Percentiles rank a stretch among this genome's conserved stretches.
phyloP scores from a whole-genome alignment of 768 basidiomycete genomes.

The Lactarius trivialis region DNA sequence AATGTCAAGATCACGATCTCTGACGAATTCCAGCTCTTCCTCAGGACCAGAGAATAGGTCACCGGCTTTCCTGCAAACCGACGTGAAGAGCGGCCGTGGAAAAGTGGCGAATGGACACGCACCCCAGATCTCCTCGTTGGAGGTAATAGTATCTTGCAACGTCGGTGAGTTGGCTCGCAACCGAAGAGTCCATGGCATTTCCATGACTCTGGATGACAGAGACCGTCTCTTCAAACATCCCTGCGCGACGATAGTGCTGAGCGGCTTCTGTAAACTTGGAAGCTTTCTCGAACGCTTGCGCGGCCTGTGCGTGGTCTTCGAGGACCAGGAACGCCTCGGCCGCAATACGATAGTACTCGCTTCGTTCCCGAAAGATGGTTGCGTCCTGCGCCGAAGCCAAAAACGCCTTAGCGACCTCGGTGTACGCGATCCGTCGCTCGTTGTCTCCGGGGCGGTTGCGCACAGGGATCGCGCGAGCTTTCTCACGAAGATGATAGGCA shows the following conservation, averaged over 20 bases:
- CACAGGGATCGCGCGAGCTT: slow-evolving; percentile 35
- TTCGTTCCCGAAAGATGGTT: slow-evolving; percentile 22
- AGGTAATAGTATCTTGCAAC: slow-evolving; percentile 44
- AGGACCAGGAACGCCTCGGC: slow-evolving; percentile 43
- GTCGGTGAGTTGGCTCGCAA: slow-evolving; percentile 33
- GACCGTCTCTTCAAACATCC: slow-evolving; percentile 45
- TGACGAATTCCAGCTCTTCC: slow-evolving; percentile 50
- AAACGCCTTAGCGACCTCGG: slow-evolving; percentile 46
- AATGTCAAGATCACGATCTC: slow-evolving; percentile 46
- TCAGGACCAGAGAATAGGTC: slow-evolving; percentile 44
- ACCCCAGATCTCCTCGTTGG: slow-evolving; percentile 35
- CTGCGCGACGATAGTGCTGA: slow-evolving; percentile 40
- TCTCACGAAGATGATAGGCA: slow-evolving; percentile 49
- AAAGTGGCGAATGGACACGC: slow-evolving; percentile 3
- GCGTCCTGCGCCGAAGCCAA: slow-evolving; percentile 33
- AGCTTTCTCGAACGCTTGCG: slow-evolving; percentile 35
- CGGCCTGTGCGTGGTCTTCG: slow-evolving; percentile 37
- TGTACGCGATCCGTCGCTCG: slow-evolving; percentile 33
- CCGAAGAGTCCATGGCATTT: slow-evolving; percentile 28
- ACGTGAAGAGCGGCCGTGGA: neutral
- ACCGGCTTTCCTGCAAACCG: slow-evolving; percentile 37
- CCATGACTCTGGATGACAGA: slow-evolving; percentile 35
- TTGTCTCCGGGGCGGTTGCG: slow-evolving; percentile 10
- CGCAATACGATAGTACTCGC: slow-evolving; percentile 37
- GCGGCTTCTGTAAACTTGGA: slow-evolving; percentile 39